These are phyloP conservation scores for Colletotrichum liaoningense DNA, from an alignment of 2,329 filamentous ascomycete species.

Conservation along the genomic window DNA sequence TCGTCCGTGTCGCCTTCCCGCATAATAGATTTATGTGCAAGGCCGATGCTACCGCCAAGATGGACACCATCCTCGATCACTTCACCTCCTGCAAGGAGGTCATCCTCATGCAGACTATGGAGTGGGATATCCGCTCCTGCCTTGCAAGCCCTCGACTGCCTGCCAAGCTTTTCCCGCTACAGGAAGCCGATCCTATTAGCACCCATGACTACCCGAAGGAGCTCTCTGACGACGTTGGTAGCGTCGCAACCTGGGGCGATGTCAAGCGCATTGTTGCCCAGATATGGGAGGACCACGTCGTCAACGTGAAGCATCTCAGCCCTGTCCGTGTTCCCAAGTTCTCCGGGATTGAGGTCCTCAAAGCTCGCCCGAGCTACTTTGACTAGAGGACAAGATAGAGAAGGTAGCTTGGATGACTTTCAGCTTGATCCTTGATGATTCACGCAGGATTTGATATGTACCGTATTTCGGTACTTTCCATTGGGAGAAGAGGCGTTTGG, in stretches of 20 bases:
- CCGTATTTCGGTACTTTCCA: conserved; percentile 8
- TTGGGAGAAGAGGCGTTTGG: conserved; percentile 24
- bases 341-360: conserved; percentile 30
- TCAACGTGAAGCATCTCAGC: conserved; percentile 4
- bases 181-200: conserved; percentile 23
- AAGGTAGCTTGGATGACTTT: background rate
- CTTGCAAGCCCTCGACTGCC: conserved; percentile 12
- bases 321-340: conserved; percentile 14
- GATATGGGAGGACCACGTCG: conserved; percentile 24
- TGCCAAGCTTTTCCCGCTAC: conserved; percentile 13
- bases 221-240: conserved; percentile 14
- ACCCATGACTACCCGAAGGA: conserved; percentile 26
- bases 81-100: conserved; percentile 30
- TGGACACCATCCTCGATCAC: conserved; percentile 25
- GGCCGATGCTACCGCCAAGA: background rate
- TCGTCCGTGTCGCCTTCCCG: conserved; percentile 27
- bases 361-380: conserved; percentile 22
- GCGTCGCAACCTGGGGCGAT: conserved; percentile 27
- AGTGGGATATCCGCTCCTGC: conserved; percentile 25
- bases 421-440: background rate
- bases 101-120: conserved; percentile 27
- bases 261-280: conserved; percentile 23
- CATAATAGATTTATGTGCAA: conserved; percentile 29
- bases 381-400: conserved; percentile 7
- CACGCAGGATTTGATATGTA: background rate